Base-by-base conservation (phyloP, 371 early-diverging fungal genomes). In the Mucor plumbeus region DNA sequence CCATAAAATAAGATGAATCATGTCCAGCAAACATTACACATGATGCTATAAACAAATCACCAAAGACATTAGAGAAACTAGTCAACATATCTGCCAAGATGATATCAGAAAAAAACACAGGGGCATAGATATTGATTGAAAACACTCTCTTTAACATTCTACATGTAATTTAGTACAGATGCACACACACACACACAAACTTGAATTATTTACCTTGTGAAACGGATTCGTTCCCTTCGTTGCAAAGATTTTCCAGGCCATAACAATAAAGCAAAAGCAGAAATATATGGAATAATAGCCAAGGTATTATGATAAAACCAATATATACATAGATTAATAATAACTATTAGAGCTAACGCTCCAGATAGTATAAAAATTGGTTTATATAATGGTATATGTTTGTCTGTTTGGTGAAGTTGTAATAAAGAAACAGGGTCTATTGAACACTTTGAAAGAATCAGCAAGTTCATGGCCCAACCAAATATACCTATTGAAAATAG, bases 41-140 rank as follows among this genome's bases (percentile, higher is more conserved):
- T 34, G 76, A 63, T n/a, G 88, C 79, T 57, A 83, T 75, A 54
- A 90, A 88, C 5, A 93, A 75, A 72, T 96, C 97, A 7, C 94
- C 95, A 69, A 96, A 85, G 9, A 95, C 91, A 50, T 92, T 87
- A 0, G 96, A 91, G 72, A 94, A 95, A 69, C 94, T 94, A 0
- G 97, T 97, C 71, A 97, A 73, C 55, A 97, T 91, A 86, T 97
- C 98, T 6, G 97, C 95, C 63, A 97, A 76, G 39, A 97, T 87
- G 33, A 95, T 87, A 70, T 97, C 97, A 1, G 85, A 86, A 70
- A 96, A 91, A 34, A 83, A 85, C 1, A 96, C 94, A 1, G 87
- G 79, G 1, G 85, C 70, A 61, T 76, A 67, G 40, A 92, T 59
- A 60, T 77, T 79, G 41, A 76, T 81, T 71, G 80, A 84, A 19